These are phyloP conservation scores for Phaffomyces antillensis DNA, from an alignment of 805 yeast species.

Conservation along the genomic window DNA sequence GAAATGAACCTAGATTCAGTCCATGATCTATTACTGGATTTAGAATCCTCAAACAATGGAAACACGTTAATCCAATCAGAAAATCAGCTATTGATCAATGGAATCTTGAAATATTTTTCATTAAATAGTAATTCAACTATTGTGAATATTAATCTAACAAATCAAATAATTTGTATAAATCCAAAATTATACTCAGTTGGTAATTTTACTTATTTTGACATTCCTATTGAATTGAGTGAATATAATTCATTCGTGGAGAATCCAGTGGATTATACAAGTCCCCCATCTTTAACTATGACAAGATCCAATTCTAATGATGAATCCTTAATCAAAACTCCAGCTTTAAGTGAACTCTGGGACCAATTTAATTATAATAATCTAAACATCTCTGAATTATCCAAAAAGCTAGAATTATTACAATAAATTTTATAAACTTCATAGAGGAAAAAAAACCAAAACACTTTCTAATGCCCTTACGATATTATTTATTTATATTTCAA, in stretches of 20 bases:
- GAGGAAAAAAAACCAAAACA: too few species aligned
- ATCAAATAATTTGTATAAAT: constrained; percentile 16
- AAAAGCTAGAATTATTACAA: constrained; percentile 12
- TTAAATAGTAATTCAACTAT: background rate
- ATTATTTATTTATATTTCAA: background rate
- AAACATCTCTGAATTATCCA: constrained; percentile 16
- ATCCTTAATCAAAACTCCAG: constrained; percentile 2
- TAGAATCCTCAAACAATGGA: constrained; percentile 10
- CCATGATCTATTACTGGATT: constrained; percentile 17
- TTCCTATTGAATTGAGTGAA: constrained; percentile 4
- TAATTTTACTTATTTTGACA: constrained; percentile 10
- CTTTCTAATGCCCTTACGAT: background rate
- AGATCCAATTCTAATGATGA: constrained; percentile 16
- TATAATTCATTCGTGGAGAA: background rate
- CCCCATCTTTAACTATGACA: constrained; percentile 10
- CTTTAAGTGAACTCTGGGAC: constrained; percentile 9
- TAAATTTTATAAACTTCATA: background rate
- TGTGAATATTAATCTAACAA: constrained; percentile 9
- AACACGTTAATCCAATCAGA: constrained; percentile 17
- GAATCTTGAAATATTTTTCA: constrained; percentile 18
- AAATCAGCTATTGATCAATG: constrained; percentile 17
- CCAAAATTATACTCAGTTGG: constrained; percentile 20
- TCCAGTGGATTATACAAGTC: too few species aligned
- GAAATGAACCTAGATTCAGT: constrained; percentile 12
- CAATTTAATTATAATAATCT: constrained; percentile 13